Percentiles rank a stretch among this genome's conserved stretches.
Conservation (phyloP, 1,284 basidiomycete species). For the Termitomyces sp. region DNA sequence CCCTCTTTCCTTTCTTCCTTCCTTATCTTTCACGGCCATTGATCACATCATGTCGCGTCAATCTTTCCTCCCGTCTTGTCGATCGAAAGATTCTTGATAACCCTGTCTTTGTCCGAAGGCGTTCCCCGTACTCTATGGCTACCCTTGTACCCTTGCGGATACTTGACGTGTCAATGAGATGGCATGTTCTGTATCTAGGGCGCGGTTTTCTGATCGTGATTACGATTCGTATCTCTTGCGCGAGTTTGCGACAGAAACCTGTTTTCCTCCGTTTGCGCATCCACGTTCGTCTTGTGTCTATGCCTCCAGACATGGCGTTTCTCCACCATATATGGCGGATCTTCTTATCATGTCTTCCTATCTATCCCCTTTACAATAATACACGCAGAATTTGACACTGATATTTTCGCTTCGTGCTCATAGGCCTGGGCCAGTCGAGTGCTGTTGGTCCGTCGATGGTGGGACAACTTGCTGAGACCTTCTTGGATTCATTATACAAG, state of each 20-base stretch:
- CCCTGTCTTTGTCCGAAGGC: background rate
- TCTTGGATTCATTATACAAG: constrained; percentile 82
- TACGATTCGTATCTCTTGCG: background rate
- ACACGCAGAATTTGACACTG: background rate
- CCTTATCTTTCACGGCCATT: background rate
- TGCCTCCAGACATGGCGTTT: background rate
- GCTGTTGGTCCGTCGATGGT: constrained; percentile 88
- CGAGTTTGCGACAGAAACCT: too few relatives aligned
- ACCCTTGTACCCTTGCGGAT: background rate
- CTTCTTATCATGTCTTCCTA: background rate
- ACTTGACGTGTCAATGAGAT: background rate
- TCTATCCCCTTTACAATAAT: background rate
- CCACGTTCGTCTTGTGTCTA: background rate
- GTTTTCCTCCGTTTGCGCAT: background rate
- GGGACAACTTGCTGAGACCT: constrained; percentile 75
- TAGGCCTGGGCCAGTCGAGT: constrained; percentile 85
- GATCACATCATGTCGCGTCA: background rate
- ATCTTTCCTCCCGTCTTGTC: background rate
- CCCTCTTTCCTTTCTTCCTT: background rate
- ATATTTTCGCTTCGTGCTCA: background rate
- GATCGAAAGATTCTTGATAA: background rate
- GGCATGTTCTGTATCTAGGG: background rate
- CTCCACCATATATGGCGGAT: background rate
- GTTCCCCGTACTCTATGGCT: background rate
- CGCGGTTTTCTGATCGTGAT: background rate